phyloP scores from a whole-genome alignment of 2,329 filamentous ascomycete genomes.

The Apiospora koreana region DNA sequence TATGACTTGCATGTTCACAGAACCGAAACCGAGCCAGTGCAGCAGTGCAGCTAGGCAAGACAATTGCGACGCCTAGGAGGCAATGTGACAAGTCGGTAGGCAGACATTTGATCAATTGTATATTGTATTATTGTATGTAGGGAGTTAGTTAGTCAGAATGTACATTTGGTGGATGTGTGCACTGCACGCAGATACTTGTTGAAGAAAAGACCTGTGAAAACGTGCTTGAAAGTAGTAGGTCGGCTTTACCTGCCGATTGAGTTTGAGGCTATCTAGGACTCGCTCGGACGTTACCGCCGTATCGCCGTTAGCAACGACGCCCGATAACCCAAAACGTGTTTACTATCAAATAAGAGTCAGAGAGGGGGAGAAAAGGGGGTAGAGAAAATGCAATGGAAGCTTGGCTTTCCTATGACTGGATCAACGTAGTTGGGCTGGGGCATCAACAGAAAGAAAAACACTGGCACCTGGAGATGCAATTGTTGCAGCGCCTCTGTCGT shows the following conservation, averaged over 20 bases:
- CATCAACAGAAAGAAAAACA: not conserved
- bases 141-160: not conserved
- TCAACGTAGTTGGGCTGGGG: not conserved
- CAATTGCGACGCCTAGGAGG: not conserved
- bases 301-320: not conserved
- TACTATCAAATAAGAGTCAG: too few relatives aligned
- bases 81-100: not conserved
- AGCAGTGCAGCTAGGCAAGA: not conserved
- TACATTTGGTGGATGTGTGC: not conserved
- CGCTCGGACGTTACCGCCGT: not conserved
- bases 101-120: not conserved
- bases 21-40: not conserved
- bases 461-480: not conserved
- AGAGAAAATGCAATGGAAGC: not conserved
- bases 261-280: constrained; percentile 3
- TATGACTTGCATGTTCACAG: constrained; percentile 2
- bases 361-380: not conserved
- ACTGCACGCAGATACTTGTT: too few relatives aligned
- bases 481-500: not conserved
- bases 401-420: not conserved
- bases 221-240: not conserved
- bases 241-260: not conserved
- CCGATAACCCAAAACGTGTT: not conserved
- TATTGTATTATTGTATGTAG: too few relatives aligned
- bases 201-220: not conserved